Base-by-base conservation (phyloP, 139 green algal species). In the Monoraphidium neglectum region DNA sequence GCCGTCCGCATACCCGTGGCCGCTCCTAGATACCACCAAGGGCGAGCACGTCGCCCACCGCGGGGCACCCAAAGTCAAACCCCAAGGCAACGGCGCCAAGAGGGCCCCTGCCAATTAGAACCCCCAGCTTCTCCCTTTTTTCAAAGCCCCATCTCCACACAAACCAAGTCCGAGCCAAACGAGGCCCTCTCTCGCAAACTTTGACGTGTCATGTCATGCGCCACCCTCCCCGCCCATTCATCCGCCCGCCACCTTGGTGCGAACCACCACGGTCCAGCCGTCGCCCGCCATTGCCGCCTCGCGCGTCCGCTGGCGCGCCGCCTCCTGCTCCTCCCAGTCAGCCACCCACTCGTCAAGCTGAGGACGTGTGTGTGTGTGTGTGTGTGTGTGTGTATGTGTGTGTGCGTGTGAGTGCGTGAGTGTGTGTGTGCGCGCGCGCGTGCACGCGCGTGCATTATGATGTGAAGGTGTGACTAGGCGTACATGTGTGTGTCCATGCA, bases 261-360 rank as follows among this genome's bases (percentile, higher is more conserved):
- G 85, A 69, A 87, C 75, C n/a, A 96, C 91, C 40, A 96, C 88
- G 1, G 91, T 96, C 91, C 91, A 96, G 13, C 91, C 91, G 43
- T 95, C 90, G 24, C 88, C 90, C 68, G 82, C 72, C 85, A 89
- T 79, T 64, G 85, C 79, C 36, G 65, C 69, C 70, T 81, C 81
- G 54, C 71, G 62, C 32, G 80, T 72, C 32, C 65, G 74, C 69
- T 76, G 63, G 30, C 79, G 76, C 8, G 40, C 33, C 66, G 78
- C 83, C 70, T 93, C 86, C 33, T 79, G 79, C 33, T 65, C 84
- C 51, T 96, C 91, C 81, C 84, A 87, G 3, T 77, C 65, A 18
- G 82, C 87, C 69, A 90, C 87, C 89, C 90, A 96, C 57, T 80
- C 82, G 43, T 96, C 89, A 23, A 95, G 72, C 80, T 89, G 72